Percentiles rank a stretch among this genome's conserved stretches.
phyloP scores from a whole-genome alignment of 2,329 filamentous ascomycete species.

The Cladophialophora bantiana region DNA sequence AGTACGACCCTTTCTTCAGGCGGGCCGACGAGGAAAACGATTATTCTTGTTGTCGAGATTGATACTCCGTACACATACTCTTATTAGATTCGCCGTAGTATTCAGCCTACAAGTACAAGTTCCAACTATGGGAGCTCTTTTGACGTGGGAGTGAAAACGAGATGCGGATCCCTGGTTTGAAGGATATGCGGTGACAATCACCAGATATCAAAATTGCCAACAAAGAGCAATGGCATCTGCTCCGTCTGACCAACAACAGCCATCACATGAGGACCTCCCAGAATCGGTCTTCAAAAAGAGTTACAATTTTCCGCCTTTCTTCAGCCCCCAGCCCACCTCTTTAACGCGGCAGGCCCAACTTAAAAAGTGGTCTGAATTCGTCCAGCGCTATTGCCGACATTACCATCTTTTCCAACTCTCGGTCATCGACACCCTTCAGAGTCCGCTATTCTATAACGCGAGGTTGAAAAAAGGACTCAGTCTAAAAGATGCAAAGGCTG shows the following conservation, averaged over 20 bases:
- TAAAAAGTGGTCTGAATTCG: constrained; percentile 82
- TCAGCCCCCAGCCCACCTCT: constrained; percentile 56
- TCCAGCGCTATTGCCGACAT: constrained; percentile 82
- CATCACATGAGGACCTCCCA: constrained; percentile 23
- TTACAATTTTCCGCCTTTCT: constrained; percentile 62
- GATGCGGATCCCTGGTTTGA: not conserved
- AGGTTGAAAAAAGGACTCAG: constrained; percentile 54
- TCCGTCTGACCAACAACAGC: constrained; percentile 17
- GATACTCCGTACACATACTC: not conserved
- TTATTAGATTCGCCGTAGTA: not conserved
- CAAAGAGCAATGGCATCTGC: constrained; percentile 9
- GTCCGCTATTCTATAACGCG: constrained; percentile 64
- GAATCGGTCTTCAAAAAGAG: constrained; percentile 51
- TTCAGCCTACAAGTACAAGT: not conserved
- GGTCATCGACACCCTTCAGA: constrained; percentile 66
- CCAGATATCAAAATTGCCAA: not conserved
- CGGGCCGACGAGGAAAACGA: not conserved
- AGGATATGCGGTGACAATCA: not conserved
- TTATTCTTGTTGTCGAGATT: not conserved
- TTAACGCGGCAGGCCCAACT: constrained; percentile 61
- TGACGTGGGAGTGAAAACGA: not conserved
- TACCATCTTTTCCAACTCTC: constrained; percentile 78
- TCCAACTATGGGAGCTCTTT: not conserved
- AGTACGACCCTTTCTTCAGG: not conserved
- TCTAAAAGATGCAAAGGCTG: constrained; percentile 59